Conservation (phyloP, 495 filamentous ascomycete species). For the Penicillium parvum region DNA sequence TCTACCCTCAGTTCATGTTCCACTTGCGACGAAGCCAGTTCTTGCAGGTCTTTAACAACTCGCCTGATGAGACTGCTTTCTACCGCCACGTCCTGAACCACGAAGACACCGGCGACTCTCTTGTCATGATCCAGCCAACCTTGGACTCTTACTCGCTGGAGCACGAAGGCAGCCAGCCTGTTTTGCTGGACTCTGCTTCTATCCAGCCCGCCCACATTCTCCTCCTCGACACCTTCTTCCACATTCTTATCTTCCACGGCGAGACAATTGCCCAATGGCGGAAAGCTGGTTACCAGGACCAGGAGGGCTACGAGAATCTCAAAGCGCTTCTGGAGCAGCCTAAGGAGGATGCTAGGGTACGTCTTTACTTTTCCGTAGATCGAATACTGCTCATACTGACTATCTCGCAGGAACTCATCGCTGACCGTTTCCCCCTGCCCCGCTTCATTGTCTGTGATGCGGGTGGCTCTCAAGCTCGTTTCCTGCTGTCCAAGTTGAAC, state of each 20-base stretch:
- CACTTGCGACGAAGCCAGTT: slow-evolving; percentile 96
- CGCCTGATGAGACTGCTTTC: slow-evolving; percentile 97
- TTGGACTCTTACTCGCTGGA: slow-evolving; percentile 97
- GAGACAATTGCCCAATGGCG: slow-evolving; percentile 98
- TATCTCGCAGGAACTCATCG: slow-evolving; percentile 77
- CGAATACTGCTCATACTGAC: background rate
- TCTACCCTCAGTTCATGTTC: slow-evolving; percentile 99
- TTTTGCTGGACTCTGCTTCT: slow-evolving; percentile 90
- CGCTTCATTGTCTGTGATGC: slow-evolving; percentile 99
- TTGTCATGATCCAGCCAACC: slow-evolving; percentile 99
- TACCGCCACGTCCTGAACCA: slow-evolving; percentile 96
- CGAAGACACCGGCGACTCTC: slow-evolving; percentile 93
- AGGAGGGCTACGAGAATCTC: slow-evolving; percentile 98
- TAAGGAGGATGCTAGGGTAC: slow-evolving; percentile 95
- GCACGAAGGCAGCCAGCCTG: slow-evolving; percentile 83
- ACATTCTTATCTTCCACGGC: slow-evolving; percentile 98
- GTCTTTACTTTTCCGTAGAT: slow-evolving; percentile 20
- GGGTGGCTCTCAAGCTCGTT: slow-evolving; percentile 95
- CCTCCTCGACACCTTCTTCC: slow-evolving; percentile 97
- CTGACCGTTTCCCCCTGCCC: slow-evolving; percentile 94
- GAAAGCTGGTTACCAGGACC: slow-evolving; percentile 96
- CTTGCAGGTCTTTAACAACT: slow-evolving; percentile 99
- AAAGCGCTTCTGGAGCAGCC: slow-evolving; percentile 81
- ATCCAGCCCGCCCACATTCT: slow-evolving; percentile 94
- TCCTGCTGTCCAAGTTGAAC: slow-evolving; percentile 96